Evolutionary conservation across 805 yeast genomes (phyloP), one percentile per base, ranked within the genome.

Genomic region (Priceomyces melissophilus): DNA sequence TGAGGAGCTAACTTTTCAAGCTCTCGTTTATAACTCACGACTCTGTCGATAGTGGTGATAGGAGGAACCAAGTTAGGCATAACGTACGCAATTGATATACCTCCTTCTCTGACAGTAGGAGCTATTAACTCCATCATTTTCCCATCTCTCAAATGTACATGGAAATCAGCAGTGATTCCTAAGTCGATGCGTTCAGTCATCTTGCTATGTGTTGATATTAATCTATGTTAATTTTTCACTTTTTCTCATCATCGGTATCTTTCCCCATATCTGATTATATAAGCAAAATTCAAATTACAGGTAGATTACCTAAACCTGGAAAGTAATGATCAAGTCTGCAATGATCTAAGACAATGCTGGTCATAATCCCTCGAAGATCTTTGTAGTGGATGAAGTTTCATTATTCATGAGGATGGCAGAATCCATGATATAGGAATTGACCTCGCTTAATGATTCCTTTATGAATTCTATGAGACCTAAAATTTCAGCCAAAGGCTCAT

Each of bases 31-130:
- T 93, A 93, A 38, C 76, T 78, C 10, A 77, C 61, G 12, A 83
- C 98, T 48, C 78, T 72, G 10, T 81, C 84, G 32, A 88, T 70
- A 5, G 88, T 81, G 1, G 91, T 85, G 42, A 93, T 61, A 25
- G 99, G 99, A 5, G 99, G 99, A 17, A 81, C 87, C 48, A 93
- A 68, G 63, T 93, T 93, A 28, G 99, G 99, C 99, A 93, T 93
- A 45, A 93, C 79, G 57, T 88, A 93, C 2, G 95, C 96, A 36
- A 89, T 81, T 3, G 96, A 84, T 10, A 86, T 73, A 47, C 99
- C 99, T 36, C 99, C 99, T 45, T 82, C 79, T 53, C 81, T 78
- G 12, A 93, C 86, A 0, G 96, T 84, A 6, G 99, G 99, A 0
- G 96, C 77, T 31, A 90, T 87, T 29, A 87, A 75, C 52, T 86